phyloP scores from a whole-genome alignment of 2,329 filamentous ascomycete species.

The Dothideomycetidae sp. region DNA sequence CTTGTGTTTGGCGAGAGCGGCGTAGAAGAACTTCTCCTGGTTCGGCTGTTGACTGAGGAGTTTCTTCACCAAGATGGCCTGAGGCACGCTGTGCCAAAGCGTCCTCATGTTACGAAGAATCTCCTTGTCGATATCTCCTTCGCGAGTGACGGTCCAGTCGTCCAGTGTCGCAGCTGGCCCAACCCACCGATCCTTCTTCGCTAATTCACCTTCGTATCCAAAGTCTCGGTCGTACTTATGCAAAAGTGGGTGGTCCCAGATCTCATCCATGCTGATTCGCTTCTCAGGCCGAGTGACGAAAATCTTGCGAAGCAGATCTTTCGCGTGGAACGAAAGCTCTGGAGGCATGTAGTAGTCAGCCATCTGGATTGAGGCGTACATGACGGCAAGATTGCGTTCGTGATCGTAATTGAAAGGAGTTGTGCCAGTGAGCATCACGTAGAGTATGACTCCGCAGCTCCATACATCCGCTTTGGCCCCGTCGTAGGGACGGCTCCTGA shows the following conservation, averaged over 20 bases:
- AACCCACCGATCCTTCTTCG: slow-evolving; percentile 33
- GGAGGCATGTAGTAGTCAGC: slow-evolving; percentile 35
- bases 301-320: slow-evolving; percentile 66
- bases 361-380: slow-evolving; percentile 45
- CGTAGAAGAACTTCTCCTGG: slow-evolving; percentile 89
- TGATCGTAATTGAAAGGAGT: slow-evolving; percentile 63
- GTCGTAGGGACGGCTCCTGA: slow-evolving; percentile 61
- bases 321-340: slow-evolving; percentile 48
- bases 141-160: slow-evolving; percentile 47
- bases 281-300: slow-evolving; percentile 63
- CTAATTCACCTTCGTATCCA: slow-evolving; percentile 47
- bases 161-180: slow-evolving; percentile 43
- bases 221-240: slow-evolving; percentile 62
- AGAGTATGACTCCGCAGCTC: slow-evolving; percentile 85
- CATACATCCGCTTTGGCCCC: slow-evolving; percentile 84
- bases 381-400: slow-evolving; percentile 44
- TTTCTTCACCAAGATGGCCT: slow-evolving; percentile 54
- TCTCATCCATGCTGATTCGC: slow-evolving; percentile 64
- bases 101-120: slow-evolving; percentile 75
- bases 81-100: slow-evolving; percentile 76
- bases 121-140: slow-evolving; percentile 62
- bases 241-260: slow-evolving; percentile 80
- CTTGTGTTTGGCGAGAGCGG: slow-evolving; percentile 65
- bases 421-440: slow-evolving; percentile 67
- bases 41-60: slow-evolving; percentile 50